Conservation (phyloP, 2,329 filamentous ascomycete genomes). For the Ceratocystis huliohia region DNA sequence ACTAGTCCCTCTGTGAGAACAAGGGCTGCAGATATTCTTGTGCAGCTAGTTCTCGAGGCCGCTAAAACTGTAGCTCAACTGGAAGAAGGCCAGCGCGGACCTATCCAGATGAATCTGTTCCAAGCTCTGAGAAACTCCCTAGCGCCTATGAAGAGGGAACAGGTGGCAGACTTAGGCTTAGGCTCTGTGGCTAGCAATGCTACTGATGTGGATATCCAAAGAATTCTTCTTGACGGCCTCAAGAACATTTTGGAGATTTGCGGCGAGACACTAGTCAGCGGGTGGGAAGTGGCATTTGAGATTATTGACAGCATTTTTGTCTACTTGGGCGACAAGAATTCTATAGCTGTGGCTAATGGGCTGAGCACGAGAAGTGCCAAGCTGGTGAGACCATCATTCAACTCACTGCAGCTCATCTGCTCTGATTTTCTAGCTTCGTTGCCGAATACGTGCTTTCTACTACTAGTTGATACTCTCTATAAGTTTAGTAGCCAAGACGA, state of each 20-base stretch:
- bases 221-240: conserved; percentile 63
- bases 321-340: conserved; percentile 27
- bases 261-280: conserved; percentile 68
- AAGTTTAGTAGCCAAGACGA: conserved; percentile 81
- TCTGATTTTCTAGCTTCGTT: conserved; percentile 78
- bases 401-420: conserved; percentile 79
- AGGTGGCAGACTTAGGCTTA: background rate
- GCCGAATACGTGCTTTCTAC: conserved; percentile 57
- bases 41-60: conserved; percentile 44
- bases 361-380: conserved; percentile 52
- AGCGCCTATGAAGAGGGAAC: conserved; percentile 21
- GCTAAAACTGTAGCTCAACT: conserved; percentile 44
- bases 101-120: conserved; percentile 61
- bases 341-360: conserved; percentile 26
- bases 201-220: conserved; percentile 67
- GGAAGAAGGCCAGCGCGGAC: conserved; percentile 38
- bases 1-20: conserved; percentile 42
- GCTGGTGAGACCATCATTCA: conserved; percentile 76
- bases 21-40: conserved; percentile 52
- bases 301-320: conserved; percentile 72
- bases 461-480: conserved; percentile 75
- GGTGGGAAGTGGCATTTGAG: conserved; percentile 77
- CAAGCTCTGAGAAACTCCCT: conserved; percentile 52
- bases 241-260: conserved; percentile 76
- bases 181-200: conserved; percentile 23